phyloP scores from a whole-genome alignment of 208 protist genomes.

The Crithidia thermophila region DNA sequence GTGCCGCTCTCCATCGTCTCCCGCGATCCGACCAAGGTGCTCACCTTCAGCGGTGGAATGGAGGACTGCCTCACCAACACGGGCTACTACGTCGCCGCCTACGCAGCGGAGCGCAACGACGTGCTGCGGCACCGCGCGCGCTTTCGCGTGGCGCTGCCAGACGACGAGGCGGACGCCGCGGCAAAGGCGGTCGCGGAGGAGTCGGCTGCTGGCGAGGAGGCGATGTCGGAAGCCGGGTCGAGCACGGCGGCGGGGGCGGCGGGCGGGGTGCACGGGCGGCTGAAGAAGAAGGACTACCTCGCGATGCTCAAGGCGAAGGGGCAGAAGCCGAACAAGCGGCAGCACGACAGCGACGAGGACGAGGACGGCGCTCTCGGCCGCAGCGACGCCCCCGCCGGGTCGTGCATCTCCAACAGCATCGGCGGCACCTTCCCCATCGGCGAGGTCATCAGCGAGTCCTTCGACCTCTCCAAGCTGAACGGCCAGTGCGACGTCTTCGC shows the following conservation, averaged over 20 bases:
- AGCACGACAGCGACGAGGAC: conserved; percentile 48
- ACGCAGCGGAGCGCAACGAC: conserved; percentile 61
- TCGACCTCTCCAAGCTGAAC: conserved; percentile 81
- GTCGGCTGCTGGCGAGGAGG: neutral
- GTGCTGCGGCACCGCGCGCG: conserved; percentile 63
- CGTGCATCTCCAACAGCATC: conserved; percentile 79
- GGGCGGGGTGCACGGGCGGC: conserved; percentile 38
- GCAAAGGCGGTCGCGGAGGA: conserved; percentile 12
- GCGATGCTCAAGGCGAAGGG: conserved; percentile 48
- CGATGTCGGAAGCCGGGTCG: conserved; percentile 3
- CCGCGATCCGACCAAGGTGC: conserved; percentile 46
- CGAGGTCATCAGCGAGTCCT: conserved; percentile 90
- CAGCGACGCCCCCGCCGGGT: conserved; percentile 32
- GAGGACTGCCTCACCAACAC: conserved; percentile 90
- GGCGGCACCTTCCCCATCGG: conserved; percentile 92
- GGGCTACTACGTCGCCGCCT: conserved; percentile 77
- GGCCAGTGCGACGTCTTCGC: conserved; percentile 83
- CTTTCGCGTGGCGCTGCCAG: conserved; percentile 35
- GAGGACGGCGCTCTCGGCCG: conserved; percentile 32
- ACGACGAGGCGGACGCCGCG: neutral
- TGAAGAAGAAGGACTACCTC: conserved; percentile 87
- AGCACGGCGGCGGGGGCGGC: conserved; percentile 11
- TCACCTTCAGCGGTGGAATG: conserved; percentile 75
- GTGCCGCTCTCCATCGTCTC: conserved; percentile 66
- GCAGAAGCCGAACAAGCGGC: conserved; percentile 54